Evolutionary conservation across 345 rosid species (phyloP).

Genomic region (Salix udensis): DNA sequence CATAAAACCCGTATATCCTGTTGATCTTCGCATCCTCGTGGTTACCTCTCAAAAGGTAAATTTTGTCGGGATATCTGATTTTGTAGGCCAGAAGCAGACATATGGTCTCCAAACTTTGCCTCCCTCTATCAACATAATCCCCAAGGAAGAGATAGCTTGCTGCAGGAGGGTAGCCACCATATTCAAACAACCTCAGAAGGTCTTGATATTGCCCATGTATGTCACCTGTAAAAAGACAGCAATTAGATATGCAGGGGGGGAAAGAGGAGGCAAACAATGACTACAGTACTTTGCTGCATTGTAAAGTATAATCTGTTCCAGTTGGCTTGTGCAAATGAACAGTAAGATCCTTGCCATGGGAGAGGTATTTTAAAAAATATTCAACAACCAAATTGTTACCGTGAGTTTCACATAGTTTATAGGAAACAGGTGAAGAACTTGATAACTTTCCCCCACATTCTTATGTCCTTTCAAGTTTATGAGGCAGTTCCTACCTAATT

Average conservation of each 20-base stretch:
- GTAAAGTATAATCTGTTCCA: neutral
- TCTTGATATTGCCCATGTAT: conserved; percentile 95
- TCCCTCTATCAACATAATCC: conserved; percentile 96
- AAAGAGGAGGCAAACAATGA: neutral
- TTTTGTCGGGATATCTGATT: conserved; percentile 68
- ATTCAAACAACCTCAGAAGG: conserved; percentile 76
- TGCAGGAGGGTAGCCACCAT: conserved; percentile 87
- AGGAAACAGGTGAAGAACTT: neutral
- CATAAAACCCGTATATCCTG: conserved; percentile 89
- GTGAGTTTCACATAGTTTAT: neutral
- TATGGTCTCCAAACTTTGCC: conserved; percentile 93
- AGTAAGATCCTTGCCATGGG: neutral
- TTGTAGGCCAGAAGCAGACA: conserved; percentile 95
- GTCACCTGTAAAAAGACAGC: conserved; percentile 55
- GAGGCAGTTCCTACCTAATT: neutral
- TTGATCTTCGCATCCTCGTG: conserved; percentile 99
- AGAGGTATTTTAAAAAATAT: neutral
- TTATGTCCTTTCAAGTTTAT: neutral
- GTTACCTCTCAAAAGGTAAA: conserved; percentile 85
- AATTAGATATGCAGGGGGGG: conserved; percentile 4
- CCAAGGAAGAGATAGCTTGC: conserved; percentile 92
- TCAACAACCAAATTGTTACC: neutral
- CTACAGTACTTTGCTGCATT: neutral
- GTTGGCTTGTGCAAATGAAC: neutral
- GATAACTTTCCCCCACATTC: neutral